Conservation (phyloP, 2,329 filamentous ascomycete genomes). For the Apiospora rasikravindrae region DNA sequence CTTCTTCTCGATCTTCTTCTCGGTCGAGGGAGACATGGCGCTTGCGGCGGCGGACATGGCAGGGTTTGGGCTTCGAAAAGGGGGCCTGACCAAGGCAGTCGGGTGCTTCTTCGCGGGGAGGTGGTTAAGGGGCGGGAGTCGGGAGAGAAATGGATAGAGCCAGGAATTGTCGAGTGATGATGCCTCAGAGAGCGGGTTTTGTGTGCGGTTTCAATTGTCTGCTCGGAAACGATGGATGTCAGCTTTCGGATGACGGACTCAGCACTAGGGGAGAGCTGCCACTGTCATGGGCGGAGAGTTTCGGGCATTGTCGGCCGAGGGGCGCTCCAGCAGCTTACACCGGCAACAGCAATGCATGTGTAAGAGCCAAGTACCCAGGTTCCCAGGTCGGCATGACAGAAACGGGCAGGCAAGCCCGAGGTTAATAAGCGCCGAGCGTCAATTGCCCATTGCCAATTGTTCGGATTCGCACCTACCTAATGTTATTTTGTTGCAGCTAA, state of each 20-base stretch:
- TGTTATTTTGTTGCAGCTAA: neutral
- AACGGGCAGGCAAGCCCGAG: neutral
- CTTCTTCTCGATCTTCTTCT: constrained; percentile 86
- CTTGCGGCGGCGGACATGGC: constrained; percentile 67
- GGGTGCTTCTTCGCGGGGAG: constrained; percentile 79
- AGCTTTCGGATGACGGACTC: constrained; percentile 11
- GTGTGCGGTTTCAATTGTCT: neutral
- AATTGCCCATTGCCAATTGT: neutral
- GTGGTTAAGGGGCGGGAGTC: constrained; percentile 23
- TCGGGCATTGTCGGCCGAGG: constrained; percentile 10
- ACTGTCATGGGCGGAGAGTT: neutral
- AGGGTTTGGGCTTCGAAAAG: constrained; percentile 47
- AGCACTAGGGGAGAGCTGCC: neutral
- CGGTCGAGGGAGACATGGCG: constrained; percentile 51
- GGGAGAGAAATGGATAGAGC: constrained; percentile 22
- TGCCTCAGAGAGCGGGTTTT: constrained; percentile 22
- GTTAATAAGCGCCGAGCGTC: constrained; percentile 6
- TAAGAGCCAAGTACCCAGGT: neutral
- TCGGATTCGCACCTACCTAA: neutral
- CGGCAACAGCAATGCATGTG: neutral
- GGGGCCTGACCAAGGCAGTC: constrained; percentile 99
- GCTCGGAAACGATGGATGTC: constrained; percentile 1
- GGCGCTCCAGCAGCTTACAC: neutral
- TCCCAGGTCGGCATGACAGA: neutral
- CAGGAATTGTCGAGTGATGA: constrained; percentile 25